These are phyloP conservation scores for Gentiana macrophylla DNA, from an alignment of 257 asterid species.

Conservation along the genomic window DNA sequence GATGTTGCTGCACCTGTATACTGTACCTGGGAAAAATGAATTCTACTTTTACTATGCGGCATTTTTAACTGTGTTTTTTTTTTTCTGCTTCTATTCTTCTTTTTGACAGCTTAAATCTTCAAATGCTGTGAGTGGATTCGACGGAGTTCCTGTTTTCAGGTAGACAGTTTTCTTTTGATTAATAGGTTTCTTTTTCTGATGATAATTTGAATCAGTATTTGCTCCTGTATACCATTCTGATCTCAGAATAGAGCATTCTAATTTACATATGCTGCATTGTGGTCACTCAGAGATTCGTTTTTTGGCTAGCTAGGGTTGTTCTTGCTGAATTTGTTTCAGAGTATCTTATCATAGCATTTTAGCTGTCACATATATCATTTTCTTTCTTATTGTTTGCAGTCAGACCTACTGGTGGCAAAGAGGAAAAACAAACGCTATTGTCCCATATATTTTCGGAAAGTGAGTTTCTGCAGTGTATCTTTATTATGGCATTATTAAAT, in stretches of 20 bases:
- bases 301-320: not conserved
- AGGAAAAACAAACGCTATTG: slow-evolving; percentile 59
- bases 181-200: too few relatives aligned
- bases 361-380: not conserved
- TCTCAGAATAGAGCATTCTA: not conserved
- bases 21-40: too few relatives aligned
- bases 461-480: slow-evolving; percentile 15
- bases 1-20: not conserved
- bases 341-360: not conserved
- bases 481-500: slow-evolving; percentile 1
- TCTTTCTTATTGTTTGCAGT: slow-evolving; percentile 37
- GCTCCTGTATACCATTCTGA: too few relatives aligned
- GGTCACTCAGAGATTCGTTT: not conserved
- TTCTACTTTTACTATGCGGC: not conserved
- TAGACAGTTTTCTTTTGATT: slow-evolving; percentile 11
- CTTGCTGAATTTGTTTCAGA: not conserved
- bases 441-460: slow-evolving; percentile 92
- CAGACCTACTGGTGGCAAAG: slow-evolving; percentile 86
- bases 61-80: not conserved
- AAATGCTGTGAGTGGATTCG: slow-evolving; percentile 53
- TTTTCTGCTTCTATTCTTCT: slow-evolving; percentile 6
- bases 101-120: slow-evolving; percentile 58
- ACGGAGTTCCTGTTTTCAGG: slow-evolving; percentile 99
- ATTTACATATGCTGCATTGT: not conserved
- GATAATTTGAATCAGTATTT: too few relatives aligned